Evolutionary conservation across 805 yeast species (phyloP).

Genomic region (Monosporozyma unispora): DNA sequence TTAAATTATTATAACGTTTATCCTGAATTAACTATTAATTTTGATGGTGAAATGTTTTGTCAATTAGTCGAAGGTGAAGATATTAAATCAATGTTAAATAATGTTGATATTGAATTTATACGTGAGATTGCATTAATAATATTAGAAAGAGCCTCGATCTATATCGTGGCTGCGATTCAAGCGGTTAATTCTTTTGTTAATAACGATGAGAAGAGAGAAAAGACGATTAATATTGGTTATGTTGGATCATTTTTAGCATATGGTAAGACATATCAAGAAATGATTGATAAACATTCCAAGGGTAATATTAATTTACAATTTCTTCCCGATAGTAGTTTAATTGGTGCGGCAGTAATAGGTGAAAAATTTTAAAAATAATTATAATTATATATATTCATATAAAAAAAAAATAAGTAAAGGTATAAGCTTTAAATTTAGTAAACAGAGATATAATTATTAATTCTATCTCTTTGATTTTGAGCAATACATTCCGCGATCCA

Average conservation of each 20-base stretch:
- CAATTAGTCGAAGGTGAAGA: conserved; percentile 7
- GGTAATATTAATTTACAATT: conserved; percentile 12
- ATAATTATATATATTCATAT: not conserved
- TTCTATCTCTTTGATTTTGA: conserved; percentile 92
- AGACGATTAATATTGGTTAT: conserved; percentile 16
- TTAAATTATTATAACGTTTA: conserved; percentile 9
- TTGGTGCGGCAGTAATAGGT: conserved; percentile 22
- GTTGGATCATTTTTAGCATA: conserved; percentile 24
- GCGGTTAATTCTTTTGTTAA: conserved; percentile 9
- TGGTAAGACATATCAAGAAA: conserved; percentile 13
- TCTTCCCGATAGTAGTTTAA: conserved; percentile 20
- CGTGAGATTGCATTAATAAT: conserved; percentile 11
- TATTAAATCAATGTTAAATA: not conserved
- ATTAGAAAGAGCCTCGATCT: conserved; percentile 20
- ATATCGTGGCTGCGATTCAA: conserved; percentile 14
- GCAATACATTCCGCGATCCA: conserved; percentile 99
- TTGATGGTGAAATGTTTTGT: conserved; percentile 19
- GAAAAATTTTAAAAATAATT: conserved; percentile 1
- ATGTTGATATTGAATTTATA: conserved; percentile 5
- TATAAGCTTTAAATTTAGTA: too few relatives aligned
- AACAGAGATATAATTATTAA: conserved; percentile 82
- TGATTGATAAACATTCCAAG: conserved; percentile 9
- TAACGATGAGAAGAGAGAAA: not conserved
- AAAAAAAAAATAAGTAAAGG: too few relatives aligned
- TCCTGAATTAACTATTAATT: conserved; percentile 7